These are phyloP conservation scores for Apiotrichum akiyoshidainum DNA, from an alignment of 1,284 basidiomycete species.

Conservation along the genomic window DNA sequence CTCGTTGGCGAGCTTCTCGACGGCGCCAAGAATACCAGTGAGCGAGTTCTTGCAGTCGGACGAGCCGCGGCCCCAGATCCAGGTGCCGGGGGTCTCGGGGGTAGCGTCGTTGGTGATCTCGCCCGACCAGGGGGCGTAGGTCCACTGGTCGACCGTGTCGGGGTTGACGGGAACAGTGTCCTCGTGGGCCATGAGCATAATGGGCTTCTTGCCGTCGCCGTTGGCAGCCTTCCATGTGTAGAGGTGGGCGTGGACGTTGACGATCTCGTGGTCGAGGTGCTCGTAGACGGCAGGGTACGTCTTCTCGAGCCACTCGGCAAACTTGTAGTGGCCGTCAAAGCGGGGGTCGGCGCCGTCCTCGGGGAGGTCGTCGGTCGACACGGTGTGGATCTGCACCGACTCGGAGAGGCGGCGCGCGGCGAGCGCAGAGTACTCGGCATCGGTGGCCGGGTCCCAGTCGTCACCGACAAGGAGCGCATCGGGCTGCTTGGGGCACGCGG, in stretches of 20 bases:
- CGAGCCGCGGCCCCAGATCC: conserved; percentile 57
- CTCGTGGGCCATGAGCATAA: conserved; percentile 53
- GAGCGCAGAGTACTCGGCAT: conserved; percentile 33
- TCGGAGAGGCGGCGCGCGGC: conserved; percentile 40
- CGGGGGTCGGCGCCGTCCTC: conserved; percentile 38
- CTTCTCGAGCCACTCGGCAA: conserved; percentile 47
- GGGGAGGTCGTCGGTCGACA: conserved; percentile 50
- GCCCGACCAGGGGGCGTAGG: conserved; percentile 55
- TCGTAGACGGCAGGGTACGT: conserved; percentile 48
- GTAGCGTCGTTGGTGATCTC: conserved; percentile 47
- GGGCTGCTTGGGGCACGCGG: conserved; percentile 36
- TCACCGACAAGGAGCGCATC: conserved; percentile 27
- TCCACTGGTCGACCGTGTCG: conserved; percentile 54
- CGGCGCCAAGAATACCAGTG: conserved; percentile 52
- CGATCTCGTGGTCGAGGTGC: conserved; percentile 44
- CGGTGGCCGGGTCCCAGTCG: conserved; percentile 37
- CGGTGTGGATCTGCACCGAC: conserved; percentile 48
- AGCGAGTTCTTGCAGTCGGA: conserved; percentile 54
- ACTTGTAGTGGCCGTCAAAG: conserved; percentile 44
- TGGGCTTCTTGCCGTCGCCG: conserved; percentile 43
- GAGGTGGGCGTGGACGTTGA: conserved; percentile 52
- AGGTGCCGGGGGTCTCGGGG: conserved; percentile 44
- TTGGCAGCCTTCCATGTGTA: conserved; percentile 46
- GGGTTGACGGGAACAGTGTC: conserved; percentile 57
- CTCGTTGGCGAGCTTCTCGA: conserved; percentile 54